Conservation (phyloP, 78 protist genomes). For the Guillardia theta region DNA sequence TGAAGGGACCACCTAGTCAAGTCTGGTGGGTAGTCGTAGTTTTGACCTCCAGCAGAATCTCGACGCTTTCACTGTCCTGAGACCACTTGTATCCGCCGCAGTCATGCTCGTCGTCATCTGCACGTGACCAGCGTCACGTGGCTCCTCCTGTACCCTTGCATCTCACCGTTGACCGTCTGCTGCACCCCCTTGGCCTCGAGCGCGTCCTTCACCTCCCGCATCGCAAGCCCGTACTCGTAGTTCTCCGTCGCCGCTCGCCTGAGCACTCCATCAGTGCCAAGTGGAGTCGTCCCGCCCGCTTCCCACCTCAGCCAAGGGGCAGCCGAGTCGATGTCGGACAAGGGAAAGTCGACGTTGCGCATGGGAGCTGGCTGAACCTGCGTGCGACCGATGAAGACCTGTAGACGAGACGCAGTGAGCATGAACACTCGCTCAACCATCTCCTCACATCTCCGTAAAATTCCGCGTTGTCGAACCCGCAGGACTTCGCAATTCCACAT, state of each 20-base stretch:
- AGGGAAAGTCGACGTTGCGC: not conserved
- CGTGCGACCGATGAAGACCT: not conserved
- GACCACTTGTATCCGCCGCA: not conserved
- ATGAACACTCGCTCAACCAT: not conserved
- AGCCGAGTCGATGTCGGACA: not conserved
- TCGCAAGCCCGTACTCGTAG: conserved; percentile 14
- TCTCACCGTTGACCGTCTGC: no score
- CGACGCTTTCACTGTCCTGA: not conserved
- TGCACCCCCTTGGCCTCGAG: no score
- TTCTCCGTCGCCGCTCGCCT: conserved; percentile 34
- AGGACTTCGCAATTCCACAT: not conserved
- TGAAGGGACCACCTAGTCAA: no score
- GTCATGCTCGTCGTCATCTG: not conserved
- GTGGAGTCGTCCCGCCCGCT: not conserved
- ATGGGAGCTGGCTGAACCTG: not conserved
- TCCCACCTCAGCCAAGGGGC: not conserved
- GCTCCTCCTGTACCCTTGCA: no score
- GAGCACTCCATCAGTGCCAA: not conserved
- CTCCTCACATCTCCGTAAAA: conserved; percentile 10
- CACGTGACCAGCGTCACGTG: no score
- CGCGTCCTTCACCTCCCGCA: conserved; percentile 31
- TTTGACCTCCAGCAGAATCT: not conserved
- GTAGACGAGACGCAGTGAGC: not conserved
- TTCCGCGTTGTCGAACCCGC: not conserved
- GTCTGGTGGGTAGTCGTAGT: no score